Percentiles rank a stretch among this genome's conserved stretches.
phyloP scores from a whole-genome alignment of 768 basidiomycete species.

The Termitomyces eurrhizus region DNA sequence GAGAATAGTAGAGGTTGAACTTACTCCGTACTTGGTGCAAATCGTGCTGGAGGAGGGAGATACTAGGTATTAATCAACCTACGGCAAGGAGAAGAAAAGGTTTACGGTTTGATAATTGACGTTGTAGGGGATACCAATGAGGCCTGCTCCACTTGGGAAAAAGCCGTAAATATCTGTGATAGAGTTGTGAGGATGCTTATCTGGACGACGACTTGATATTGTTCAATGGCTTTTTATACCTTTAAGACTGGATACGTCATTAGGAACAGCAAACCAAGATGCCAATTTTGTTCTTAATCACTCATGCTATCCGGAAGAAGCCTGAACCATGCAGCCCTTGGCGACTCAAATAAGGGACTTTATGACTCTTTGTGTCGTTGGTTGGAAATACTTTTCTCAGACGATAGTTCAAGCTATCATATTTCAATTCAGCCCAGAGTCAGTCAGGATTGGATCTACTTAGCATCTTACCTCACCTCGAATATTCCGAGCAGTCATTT shows the following conservation, averaged over 20 bases:
- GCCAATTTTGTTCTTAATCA: constrained; percentile 69
- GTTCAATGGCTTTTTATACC: constrained; percentile 15
- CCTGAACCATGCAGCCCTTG: constrained; percentile 31
- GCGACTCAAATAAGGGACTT: constrained; percentile 10
- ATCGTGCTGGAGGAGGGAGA: constrained; percentile 44
- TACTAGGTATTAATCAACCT: constrained; percentile 14
- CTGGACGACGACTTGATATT: constrained; percentile 68
- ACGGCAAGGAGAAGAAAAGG: constrained; percentile 5
- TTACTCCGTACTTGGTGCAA: constrained; percentile 70
- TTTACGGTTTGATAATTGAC: constrained; percentile 10
- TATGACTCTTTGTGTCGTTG: constrained; percentile 8
- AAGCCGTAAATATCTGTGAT: constrained; percentile 16
- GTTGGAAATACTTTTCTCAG: constrained; percentile 1
- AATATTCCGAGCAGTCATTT: neutral
- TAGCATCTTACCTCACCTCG: no score
- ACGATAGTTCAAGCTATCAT: no score
- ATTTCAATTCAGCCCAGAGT: constrained; percentile 7
- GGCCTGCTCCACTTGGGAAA: constrained; percentile 57
- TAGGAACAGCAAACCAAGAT: constrained; percentile 79
- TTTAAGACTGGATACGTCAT: constrained; percentile 39
- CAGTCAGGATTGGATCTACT: neutral
- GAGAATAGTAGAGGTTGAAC: constrained; percentile 53
- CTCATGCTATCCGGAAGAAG: constrained; percentile 50
- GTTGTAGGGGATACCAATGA: constrained; percentile 52
- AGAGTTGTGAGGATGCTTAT: constrained; percentile 28